Evolutionary conservation across 2,329 filamentous ascomycete genomes (phyloP), one percentile per base, ranked within the genome.

Genomic region (Penicillium sp.): DNA sequence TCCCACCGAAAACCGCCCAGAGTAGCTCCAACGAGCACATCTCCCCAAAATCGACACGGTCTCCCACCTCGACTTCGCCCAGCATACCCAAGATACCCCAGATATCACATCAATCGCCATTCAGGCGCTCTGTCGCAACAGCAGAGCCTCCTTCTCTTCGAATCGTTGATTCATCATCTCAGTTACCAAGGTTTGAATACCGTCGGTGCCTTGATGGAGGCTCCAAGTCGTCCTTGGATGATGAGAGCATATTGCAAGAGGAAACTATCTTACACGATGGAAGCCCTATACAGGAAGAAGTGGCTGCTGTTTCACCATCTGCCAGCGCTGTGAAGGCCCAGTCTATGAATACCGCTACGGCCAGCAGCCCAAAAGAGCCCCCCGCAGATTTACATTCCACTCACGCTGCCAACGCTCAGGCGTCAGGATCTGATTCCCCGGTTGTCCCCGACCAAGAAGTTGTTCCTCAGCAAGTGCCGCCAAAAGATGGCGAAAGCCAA

Each of bases 151-250:
- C 54, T 9, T 74, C 70, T 4, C 55, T 72, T 46, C 64, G 61
- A 49, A 60, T 71, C 14, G 55, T 72, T 14, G 66, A 70, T 46
- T 73, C 74, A 8, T 71, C 72, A 6, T 75, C 73, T 21, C 69
- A 73, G 38, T 58, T 75, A 44, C 67, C 72, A 2, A 70, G 69
- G 43, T 77, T 76, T 53, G 67, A 75, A 62, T 77, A 73, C 55
- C 70, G 70, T 32, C 62, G 67, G 14, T 64, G 54, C 50, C 63
- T 60, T 36, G 32, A 47, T 16, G 39, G 50, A 27, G 18, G 45
- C 14, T 49, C 58, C n/a, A 43, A 42, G 22, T 58, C 55, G 18
- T 43, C 56, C n/a, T 14, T 45, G 34, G 24, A 42, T 8, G 51
- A 54, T 31, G 47, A 54, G 22, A 54, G 52, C 13, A 45, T 54